A percentile compares a stretch with the other conserved stretches of the same genome.
Evolutionary conservation across 1,139 yeast species (phyloP).

Genomic region (Komagataea norvegica): DNA sequence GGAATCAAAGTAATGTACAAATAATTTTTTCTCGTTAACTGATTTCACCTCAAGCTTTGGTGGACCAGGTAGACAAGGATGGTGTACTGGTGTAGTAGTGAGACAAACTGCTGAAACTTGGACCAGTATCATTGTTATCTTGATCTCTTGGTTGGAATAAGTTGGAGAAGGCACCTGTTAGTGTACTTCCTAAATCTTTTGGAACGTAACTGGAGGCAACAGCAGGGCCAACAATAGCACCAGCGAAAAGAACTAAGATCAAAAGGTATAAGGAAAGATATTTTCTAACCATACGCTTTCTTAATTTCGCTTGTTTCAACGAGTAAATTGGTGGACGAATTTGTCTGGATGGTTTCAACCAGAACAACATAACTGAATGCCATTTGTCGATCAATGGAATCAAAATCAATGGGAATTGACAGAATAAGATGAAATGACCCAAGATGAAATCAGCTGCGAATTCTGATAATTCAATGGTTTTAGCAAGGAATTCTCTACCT

Average conservation of each 20-base stretch:
- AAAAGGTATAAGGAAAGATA: constrained; percentile 79
- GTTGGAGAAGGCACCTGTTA: constrained; percentile 56
- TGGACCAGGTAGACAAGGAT: constrained; percentile 53
- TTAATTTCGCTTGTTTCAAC: constrained; percentile 91
- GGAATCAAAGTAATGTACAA: constrained; percentile 6
- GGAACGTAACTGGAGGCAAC: constrained; percentile 49
- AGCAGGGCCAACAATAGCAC: constrained; percentile 89
- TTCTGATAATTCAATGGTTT: constrained; percentile 89
- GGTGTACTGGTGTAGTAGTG: constrained; percentile 54
- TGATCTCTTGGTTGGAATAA: constrained; percentile 85
- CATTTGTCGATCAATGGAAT: constrained; percentile 92
- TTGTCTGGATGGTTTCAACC: constrained; percentile 98
- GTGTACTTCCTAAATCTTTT: constrained; percentile 29
- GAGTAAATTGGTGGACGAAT: constrained; percentile 99
- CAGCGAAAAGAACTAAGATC: constrained; percentile 65
- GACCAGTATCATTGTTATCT: constrained; percentile 80
- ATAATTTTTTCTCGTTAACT: background rate
- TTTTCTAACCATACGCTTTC: constrained; percentile 98
- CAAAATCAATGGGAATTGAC: constrained; percentile 81
- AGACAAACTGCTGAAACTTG: constrained; percentile 43
- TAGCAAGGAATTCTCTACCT: constrained; percentile 90
- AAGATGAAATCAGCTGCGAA: constrained; percentile 95
- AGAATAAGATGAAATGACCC: constrained; percentile 84
- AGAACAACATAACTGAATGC: constrained; percentile 98
- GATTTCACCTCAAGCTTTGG: constrained; percentile 43